Evolutionary conservation across 768 basidiomycete genomes (phyloP).

Genomic region (Pisolithus orientalis): DNA sequence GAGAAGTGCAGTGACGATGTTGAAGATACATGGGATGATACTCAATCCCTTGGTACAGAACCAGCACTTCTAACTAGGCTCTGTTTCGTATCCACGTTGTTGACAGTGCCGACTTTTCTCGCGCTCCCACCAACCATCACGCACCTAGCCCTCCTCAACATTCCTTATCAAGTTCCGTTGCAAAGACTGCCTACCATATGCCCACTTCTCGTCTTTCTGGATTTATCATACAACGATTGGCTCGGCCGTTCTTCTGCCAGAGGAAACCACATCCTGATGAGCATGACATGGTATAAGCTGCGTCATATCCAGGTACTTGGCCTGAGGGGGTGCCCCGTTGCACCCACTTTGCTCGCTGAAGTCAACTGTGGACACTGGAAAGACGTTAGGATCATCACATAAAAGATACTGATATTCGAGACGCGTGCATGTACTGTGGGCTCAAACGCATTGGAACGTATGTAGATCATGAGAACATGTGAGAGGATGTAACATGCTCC

Average conservation of each 20-base stretch:
- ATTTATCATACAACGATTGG: constrained; percentile 64
- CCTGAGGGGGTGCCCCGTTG: constrained; percentile 46
- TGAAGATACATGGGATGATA: constrained; percentile 39
- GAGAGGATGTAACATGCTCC: constrained; percentile 3
- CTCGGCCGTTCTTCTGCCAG: constrained; percentile 22
- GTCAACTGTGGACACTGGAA: constrained; percentile 63
- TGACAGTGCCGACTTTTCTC: constrained; percentile 40
- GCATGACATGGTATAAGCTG: constrained; percentile 56
- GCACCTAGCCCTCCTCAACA: constrained; percentile 49
- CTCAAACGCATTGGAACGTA: constrained; percentile 27
- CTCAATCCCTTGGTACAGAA: constrained; percentile 23
- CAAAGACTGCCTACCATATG: constrained; percentile 53
- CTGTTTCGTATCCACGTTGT: constrained; percentile 41
- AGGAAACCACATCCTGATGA: constrained; percentile 35
- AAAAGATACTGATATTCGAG: constrained; percentile 2
- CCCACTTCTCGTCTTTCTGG: constrained; percentile 56
- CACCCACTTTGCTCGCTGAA: constrained; percentile 33
- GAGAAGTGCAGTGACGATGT: constrained; percentile 1
- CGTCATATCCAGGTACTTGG: constrained; percentile 48
- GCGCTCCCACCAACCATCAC: constrained; percentile 61
- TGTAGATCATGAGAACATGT: neutral
- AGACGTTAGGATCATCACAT: constrained; percentile 48
- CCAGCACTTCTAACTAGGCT: constrained; percentile 37
- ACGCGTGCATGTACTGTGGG: constrained; percentile 8
- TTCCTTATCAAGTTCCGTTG: constrained; percentile 43